Percentiles rank a stretch among this genome's conserved stretches.
Conservation (phyloP, 169 alveolate genomes). For the Plasmodium coatneyi region DNA sequence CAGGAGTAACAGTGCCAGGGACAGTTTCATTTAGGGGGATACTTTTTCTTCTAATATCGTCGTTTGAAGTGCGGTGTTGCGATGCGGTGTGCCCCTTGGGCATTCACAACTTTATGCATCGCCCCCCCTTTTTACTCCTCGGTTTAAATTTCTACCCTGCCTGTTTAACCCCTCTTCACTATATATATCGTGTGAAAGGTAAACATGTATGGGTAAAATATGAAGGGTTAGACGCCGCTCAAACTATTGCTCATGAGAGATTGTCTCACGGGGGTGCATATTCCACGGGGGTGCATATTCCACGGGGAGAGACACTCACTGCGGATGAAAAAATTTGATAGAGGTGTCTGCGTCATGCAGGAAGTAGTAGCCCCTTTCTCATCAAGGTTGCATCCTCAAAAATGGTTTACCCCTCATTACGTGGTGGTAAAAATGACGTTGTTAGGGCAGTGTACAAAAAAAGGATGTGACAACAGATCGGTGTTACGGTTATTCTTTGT, state of each 20-base stretch:
- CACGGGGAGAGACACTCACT: neutral
- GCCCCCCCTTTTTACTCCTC: neutral
- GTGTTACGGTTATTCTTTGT: neutral
- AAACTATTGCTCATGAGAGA: neutral
- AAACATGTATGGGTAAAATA: neutral
- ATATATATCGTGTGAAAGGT: neutral
- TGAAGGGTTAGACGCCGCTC: neutral
- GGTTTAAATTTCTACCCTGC: neutral
- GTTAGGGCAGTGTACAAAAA: neutral
- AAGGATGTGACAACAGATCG: neutral
- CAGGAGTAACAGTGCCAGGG: neutral
- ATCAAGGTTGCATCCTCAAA: neutral
- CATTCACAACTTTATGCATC: neutral
- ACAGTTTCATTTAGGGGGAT: constrained; percentile 22
- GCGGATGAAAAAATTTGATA: neutral
- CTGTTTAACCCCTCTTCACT: neutral
- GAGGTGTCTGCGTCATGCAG: neutral
- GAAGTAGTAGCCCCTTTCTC: neutral
- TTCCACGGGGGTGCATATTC: no score
- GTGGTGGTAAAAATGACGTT: neutral
- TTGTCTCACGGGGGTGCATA: neutral
- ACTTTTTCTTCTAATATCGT: neutral
- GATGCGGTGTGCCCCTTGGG: neutral
- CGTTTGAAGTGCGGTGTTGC: neutral
- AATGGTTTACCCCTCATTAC: neutral